phyloP scores from a whole-genome alignment of 2,329 filamentous ascomycete genomes.

The Colletotrichum tropicicola region DNA sequence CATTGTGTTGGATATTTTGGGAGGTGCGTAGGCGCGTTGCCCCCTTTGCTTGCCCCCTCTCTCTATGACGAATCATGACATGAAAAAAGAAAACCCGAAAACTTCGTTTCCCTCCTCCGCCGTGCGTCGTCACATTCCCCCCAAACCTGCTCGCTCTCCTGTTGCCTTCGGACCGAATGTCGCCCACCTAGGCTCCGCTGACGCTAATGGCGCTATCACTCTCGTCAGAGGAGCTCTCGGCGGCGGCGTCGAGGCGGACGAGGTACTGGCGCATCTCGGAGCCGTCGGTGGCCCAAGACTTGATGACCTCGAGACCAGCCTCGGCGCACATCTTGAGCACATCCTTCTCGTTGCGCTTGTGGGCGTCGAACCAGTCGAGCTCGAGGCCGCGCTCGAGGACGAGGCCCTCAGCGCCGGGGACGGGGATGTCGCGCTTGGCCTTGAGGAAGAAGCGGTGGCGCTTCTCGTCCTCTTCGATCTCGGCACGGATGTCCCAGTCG shows the following conservation, averaged over 20 bases:
- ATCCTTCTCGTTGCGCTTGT: constrained; percentile 47
- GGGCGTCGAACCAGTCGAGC: constrained; percentile 54
- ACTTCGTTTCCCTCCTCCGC: too few relatives aligned
- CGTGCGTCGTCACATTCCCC: too few relatives aligned
- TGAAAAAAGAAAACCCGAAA: too few relatives aligned
- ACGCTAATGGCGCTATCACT: constrained; percentile 38
- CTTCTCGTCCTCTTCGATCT: constrained; percentile 45
- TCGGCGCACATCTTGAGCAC: constrained; percentile 50
- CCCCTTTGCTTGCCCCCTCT: too few relatives aligned
- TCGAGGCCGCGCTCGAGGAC: constrained; percentile 43
- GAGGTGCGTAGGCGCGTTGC: too few relatives aligned
- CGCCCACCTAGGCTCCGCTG: not conserved
- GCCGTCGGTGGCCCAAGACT: constrained; percentile 45
- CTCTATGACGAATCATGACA: too few relatives aligned
- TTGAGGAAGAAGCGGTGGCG: constrained; percentile 50
- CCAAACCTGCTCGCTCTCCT: too few relatives aligned
- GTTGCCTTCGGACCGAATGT: not conserved
- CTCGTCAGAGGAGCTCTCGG: constrained; percentile 42
- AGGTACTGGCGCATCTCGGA: constrained; percentile 51
- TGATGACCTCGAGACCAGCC: constrained; percentile 45
- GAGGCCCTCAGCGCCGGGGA: constrained; percentile 34
- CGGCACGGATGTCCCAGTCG: constrained; percentile 48
- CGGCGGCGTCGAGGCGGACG: constrained; percentile 39
- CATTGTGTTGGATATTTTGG: too few relatives aligned
- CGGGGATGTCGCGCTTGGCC: constrained; percentile 43